Base-by-base conservation (phyloP, 2,329 filamentous ascomycete species). In the Lizonia empirigonia region DNA sequence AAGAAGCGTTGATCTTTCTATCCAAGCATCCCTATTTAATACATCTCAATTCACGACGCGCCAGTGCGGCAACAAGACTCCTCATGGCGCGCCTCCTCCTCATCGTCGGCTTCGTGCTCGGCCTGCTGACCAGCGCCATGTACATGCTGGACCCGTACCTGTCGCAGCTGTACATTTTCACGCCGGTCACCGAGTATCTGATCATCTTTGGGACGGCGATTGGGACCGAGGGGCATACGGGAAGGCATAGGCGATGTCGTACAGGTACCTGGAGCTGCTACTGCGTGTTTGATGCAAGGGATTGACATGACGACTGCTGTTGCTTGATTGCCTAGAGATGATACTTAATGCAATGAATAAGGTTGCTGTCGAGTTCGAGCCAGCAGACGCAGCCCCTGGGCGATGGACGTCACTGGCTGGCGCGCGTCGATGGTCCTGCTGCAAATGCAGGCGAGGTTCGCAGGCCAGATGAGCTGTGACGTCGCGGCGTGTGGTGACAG, bases 181-280 rank as follows among this genome's bases (percentile, higher is more conserved):
- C 90, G 53, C 92, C 88, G 69, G 80, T 96, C 55, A 95, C 91
- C 16, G 91, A 96, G 53, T 68, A 68, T 20, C 47, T 68, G 23
- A 65, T 68, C 36, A 39, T 68, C 1, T 68, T 68, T 42, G 65
- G 65, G 0, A 90, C 89, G 1, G 82, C 89, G 8, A 76, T 92
- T 62, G 91, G 91, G 64, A 96, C 91, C 10, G 91, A 95, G 76
- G 91, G 91, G 55, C 91, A 96, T 80, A 85, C 85, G 1, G 91
- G 91, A 58, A 88, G 91, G 41, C 91, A 96, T 81, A 93, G 38
- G 46, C 24, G 18, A 32, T 18, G 46, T 42, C 5, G 37, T n/a
- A 20, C 38, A 19, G 34, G 18, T 27, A 16, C 29, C 24, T 20
- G n/a, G 22, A 19, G 15, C 18, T 24, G 38, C n/a, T 22, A 30